Base-by-base conservation (phyloP, 2,329 filamentous ascomycete genomes). In the Ophiostoma populinum region DNA sequence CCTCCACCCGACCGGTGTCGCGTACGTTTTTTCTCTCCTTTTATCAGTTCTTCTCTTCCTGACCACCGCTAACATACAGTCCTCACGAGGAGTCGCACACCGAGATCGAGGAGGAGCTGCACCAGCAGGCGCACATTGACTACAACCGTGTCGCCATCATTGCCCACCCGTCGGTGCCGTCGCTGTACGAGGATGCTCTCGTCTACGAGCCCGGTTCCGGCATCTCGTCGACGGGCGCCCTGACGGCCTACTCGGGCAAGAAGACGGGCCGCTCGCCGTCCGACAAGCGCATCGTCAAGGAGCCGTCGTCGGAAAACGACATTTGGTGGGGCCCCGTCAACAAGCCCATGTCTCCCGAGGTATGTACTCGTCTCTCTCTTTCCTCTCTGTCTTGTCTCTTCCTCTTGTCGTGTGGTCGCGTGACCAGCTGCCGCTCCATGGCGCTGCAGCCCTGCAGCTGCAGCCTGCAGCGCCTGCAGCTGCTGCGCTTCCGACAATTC, bases 251-350 rank as follows among this genome's bases (percentile, higher is more conserved):
- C 70, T 95, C 90, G 31, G 90, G 90, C 51, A 81, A 85, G 51
- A 98, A 98, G 74, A 98, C 90, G 42, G 90, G 90, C 43, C 85
- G 90, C 46, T 98, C 90, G 42, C 90, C 90, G 17, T 76, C 82
- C 37, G 90, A 98, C 64, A 98, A 98, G 77, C 79, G 90, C 57
- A 81, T 98, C 54, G 90, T 98, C 54, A 75, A 92, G 64, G 90
- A 98, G 59, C 65, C 76, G 40, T 67, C 74, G 43, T 95, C 90
- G 45, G 77, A 93, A 58, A 77, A 90, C 38, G 75, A 98, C 42
- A 71, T 98, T 52, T 98, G 90, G 90, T 95, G 90, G 90, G 90
- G 90, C 52, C 87, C 90, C 38, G 90, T 98, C 48, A 98, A 98
- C 71, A 95, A 95, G 74, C 81, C 87, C 55, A 98, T 98, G 90